These are phyloP conservation scores for Colletotrichum ledebouriae DNA, from an alignment of 2,329 filamentous ascomycete species.

Conservation along the genomic window DNA sequence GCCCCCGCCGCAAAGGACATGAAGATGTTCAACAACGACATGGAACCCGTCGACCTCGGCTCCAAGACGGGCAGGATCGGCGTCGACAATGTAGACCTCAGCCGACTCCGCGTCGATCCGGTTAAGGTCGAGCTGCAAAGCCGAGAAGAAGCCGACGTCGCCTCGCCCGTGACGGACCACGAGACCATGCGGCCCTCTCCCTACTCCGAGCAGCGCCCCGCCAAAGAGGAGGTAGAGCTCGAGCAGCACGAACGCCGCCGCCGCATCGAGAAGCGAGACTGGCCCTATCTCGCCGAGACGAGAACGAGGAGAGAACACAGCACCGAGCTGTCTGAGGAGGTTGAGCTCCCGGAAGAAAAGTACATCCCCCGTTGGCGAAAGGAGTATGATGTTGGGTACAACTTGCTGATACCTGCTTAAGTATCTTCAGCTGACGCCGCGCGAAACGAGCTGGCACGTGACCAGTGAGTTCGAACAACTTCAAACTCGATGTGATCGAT, in stretches of 20 bases:
- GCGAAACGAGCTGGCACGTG: not conserved
- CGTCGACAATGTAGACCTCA: constrained; percentile 36
- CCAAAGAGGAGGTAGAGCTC: not conserved
- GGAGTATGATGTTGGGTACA: not conserved
- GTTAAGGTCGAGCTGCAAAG: constrained; percentile 9
- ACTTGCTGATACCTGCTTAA: constrained; percentile 1
- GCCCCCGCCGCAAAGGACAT: constrained; percentile 27
- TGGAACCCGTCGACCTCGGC: constrained; percentile 5
- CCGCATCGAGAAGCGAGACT: not conserved
- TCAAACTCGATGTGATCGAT: not conserved
- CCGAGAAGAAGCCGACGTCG: not conserved
- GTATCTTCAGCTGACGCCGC: not conserved
- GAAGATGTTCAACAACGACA: not conserved
- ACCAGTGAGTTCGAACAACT: too few species aligned
- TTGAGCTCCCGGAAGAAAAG: not conserved
- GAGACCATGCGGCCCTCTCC: constrained; percentile 5
- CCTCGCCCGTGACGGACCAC: not conserved
- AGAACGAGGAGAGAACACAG: not conserved
- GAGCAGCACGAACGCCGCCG: not conserved
- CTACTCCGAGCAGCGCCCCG: not conserved
- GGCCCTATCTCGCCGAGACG: not conserved
- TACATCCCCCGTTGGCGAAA: constrained; percentile 27
- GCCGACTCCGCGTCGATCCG: constrained; percentile 33
- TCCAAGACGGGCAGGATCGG: constrained; percentile 25
- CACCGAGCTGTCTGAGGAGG: not conserved